Evolutionary conservation across 306 rosid species (phyloP), one percentile per base, ranked within the genome.

Genomic region (Cicer judaicum): DNA sequence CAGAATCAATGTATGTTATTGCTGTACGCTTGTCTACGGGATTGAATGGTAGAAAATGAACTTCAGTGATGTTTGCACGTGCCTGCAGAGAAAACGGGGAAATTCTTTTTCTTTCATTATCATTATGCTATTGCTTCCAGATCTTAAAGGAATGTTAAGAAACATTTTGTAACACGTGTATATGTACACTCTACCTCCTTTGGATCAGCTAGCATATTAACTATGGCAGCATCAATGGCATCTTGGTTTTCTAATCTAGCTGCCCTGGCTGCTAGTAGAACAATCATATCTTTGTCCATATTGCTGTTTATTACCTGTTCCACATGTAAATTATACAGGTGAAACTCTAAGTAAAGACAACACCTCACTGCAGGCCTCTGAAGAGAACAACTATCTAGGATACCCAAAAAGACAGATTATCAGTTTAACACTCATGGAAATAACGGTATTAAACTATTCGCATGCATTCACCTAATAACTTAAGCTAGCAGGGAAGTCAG

Each of bases 11-110:
- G 74, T 92, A 92, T 52, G 97, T 92, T 72, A 86, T 86, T 9
- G 97, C 97, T 56, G 97, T 92, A 42, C 97, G 97, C 79, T 92
- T 92, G 85, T 89, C 96, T 68, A 92, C 89, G 4, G 97, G 97
- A 78, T 92, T 92, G 87, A 89, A 92, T 24, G 97, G 97, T 70
- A 92, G 87, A 83, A 92, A 89, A 88, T 92, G 97, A 78, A 88
- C 83, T 84, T 92, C 96, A 16, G 80, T 92, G 70, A 92, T 89
- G 76, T 88, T 83, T 62, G 88, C 82, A 36, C 96, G 93, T 39
- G 97, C 97, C 97, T 92, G 82, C 55, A 64, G 21, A 74, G 42
- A 39, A 75, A 52, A 56, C 64, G 14, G 15, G 10, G 42, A 41
- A 38, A 55, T 69, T 44, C 10, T 54, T 79, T 49, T 18, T 73